A percentile compares a stretch with the other conserved stretches of the same genome.
These are phyloP conservation scores for Straminergon stramineum DNA, from an alignment of 225 moss, liverwort and hornwort genomes.

Conservation along the genomic window DNA sequence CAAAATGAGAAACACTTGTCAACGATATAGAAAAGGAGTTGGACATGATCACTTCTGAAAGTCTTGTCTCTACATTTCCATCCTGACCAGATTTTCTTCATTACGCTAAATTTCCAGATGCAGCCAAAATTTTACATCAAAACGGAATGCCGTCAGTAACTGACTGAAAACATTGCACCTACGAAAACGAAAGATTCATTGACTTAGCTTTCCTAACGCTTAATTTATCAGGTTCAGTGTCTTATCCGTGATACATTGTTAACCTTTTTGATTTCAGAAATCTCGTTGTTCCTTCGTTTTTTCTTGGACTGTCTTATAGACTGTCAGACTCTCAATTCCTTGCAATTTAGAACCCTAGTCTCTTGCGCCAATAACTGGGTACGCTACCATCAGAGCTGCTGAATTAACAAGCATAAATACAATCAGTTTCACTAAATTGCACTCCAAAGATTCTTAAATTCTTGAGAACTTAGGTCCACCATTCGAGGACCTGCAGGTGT, in stretches of 20 bases:
- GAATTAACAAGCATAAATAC: not conserved
- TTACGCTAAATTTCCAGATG: not conserved
- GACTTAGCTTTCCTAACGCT: not conserved
- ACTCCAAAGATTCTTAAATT: not conserved
- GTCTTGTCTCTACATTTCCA: not conserved
- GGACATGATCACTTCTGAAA: not conserved
- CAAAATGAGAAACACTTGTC: not conserved
- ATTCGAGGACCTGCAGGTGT: not conserved
- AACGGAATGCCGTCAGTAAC: not conserved
- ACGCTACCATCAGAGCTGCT: not conserved
- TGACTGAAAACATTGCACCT: not conserved
- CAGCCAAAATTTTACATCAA: not conserved
- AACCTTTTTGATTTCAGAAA: not conserved
- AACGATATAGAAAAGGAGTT: not conserved
- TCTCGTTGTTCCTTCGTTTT: not conserved
- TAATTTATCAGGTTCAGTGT: not conserved
- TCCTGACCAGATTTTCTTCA: not conserved
- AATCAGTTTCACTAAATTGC: not conserved
- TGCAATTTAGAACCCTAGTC: not conserved
- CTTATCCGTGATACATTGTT: not conserved
- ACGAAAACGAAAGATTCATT: not conserved
- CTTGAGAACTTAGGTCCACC: not conserved
- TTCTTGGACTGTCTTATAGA: not conserved
- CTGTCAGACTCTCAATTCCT: not conserved
- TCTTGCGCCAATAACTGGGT: not conserved